Evolutionary conservation across 1,284 basidiomycete species (phyloP), one percentile per base, ranked within the genome.

Genomic region (Leccinum proximum): DNA sequence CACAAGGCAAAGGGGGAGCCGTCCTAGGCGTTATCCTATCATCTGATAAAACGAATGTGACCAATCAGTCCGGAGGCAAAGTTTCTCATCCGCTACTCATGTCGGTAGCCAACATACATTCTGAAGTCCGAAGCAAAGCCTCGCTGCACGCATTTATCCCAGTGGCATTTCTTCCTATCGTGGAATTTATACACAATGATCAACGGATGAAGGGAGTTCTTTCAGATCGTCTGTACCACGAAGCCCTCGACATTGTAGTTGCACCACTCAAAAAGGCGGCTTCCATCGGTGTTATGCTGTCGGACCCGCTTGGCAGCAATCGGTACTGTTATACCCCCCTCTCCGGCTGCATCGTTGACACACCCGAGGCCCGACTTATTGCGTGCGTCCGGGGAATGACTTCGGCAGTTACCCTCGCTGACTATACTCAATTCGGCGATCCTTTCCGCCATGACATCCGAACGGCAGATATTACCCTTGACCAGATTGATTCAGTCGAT

Each of bases 11-110:
- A 37, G 63, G 37, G 5, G 22, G 48, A n/a, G 18, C 45, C 10
- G 5, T 58, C 2, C 61, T 65, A 71, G 10, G n/a, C 18, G 33
- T 64, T 71, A 68, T 78, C 13, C 30, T 74, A 2, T 72, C 73
- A 0, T 75, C 73, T 0, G 75, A 78, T 59, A 78, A 78, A 62
- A 78, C 73, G 1, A 73, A 68, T 30, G 69, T 79, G 2, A 74
- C 78, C 5, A 65, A 67, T 3, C 71, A 74, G 67, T 75, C 72
- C 8, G 74, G 77, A 63, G 45, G 45, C 45, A 48, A 48, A 10
- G 45, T 48, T n/a, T 48, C 45, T 4, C 45, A 48, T n/a, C 45
- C 45, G 11, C 45, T 48, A 6, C 45, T 48, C n/a, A 48, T 48
- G 45, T 48, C 45, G 14, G 60, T 77, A 3, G 74, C 76, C 5